phyloP scores from a whole-genome alignment of 306 rosid genomes.

The Vicia villosa region DNA sequence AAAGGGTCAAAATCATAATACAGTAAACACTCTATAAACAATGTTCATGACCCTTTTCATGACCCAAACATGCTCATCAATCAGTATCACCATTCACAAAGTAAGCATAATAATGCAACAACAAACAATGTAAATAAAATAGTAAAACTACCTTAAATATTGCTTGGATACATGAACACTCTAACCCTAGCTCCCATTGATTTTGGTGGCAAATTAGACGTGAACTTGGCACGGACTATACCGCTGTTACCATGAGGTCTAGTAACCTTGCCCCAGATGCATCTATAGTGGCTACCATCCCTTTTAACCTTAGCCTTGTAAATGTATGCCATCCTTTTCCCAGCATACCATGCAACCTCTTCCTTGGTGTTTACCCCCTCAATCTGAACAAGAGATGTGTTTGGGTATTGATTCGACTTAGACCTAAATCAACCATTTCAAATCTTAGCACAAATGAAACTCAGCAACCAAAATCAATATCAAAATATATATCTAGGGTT shows the following conservation, averaged over 20 bases:
- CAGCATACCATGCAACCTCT: conserved; percentile 79
- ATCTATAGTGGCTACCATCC: conserved; percentile 80
- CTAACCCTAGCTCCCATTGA: conserved; percentile 97
- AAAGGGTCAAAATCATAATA: too few relatives aligned
- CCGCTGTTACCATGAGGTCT: conserved; percentile 98
- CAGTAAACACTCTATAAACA: too few relatives aligned
- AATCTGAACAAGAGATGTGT: conserved; percentile 78
- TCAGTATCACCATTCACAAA: neutral
- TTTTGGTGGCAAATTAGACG: conserved; percentile 81
- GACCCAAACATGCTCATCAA: too few relatives aligned
- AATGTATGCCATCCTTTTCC: conserved; percentile 92
- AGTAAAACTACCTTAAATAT: conserved; percentile 61
- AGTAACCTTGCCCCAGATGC: conserved; percentile 95
- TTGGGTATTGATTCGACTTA: conserved; percentile 93
- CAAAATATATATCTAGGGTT: neutral
- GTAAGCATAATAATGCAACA: neutral
- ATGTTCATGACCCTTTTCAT: too few relatives aligned
- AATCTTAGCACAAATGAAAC: neutral
- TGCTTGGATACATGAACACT: conserved; percentile 97
- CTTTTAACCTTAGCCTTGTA: conserved; percentile 92
- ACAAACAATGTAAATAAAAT: neutral
- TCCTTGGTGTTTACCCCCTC: conserved; percentile 94
- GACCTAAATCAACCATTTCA: conserved; percentile 55
- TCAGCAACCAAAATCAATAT: neutral
- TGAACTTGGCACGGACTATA: conserved; percentile 90